phyloP scores from a whole-genome alignment of 345 rosid species.

The Geranium brycei region DNA sequence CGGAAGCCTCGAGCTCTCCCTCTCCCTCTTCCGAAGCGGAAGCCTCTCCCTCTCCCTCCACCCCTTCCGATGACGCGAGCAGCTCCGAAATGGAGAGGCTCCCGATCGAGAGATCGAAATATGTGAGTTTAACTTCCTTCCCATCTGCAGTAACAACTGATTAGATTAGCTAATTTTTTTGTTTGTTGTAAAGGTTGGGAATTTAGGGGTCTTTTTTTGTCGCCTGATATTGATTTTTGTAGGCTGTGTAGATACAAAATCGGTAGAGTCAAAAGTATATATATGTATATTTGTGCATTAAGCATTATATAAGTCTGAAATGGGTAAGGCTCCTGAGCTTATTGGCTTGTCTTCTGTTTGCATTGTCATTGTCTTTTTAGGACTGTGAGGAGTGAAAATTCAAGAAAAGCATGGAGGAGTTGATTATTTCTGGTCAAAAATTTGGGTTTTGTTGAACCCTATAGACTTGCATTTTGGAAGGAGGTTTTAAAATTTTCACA shows the following conservation, averaged over 20 bases:
- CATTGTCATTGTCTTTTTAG: neutral
- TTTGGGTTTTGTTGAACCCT: too few species aligned
- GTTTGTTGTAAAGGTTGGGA: neutral
- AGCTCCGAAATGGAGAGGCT: slow-evolving; percentile 41
- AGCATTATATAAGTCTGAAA: too few species aligned
- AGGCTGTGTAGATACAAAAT: too few species aligned
- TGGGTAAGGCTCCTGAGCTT: too few species aligned
- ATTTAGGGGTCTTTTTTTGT: too few species aligned
- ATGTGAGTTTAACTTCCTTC: neutral
- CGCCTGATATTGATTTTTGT: too few species aligned
- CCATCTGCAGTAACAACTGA: neutral
- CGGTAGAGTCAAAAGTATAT: too few species aligned
- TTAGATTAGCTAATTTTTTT: neutral
- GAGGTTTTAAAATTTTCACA: too few species aligned
- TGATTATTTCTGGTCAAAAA: slow-evolving; percentile 39
- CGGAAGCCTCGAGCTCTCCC: slow-evolving; percentile 13
- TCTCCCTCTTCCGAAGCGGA: neutral
- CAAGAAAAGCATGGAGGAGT: slow-evolving; percentile 48
- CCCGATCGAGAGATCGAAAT: slow-evolving; percentile 15
- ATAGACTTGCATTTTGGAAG: too few species aligned
- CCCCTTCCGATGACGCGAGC: neutral
- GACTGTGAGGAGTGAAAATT: neutral
- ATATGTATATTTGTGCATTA: too few species aligned
- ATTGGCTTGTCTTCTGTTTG: too few species aligned
- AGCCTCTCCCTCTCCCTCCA: too few species aligned